Conservation (phyloP, 441 rosid species). For the Corymbia citriodora region DNA sequence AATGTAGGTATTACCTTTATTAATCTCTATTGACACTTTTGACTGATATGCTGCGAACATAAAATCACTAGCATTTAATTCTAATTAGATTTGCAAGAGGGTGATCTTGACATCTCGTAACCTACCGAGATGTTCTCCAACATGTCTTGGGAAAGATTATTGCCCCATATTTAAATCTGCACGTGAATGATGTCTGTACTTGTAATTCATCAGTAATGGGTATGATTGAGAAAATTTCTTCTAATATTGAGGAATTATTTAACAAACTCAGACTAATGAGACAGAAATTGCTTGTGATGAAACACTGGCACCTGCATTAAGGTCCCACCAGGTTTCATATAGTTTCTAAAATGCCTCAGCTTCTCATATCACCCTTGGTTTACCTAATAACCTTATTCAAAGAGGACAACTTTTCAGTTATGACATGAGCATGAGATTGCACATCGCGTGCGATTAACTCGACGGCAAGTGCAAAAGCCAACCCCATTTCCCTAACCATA, state of each 20-base stretch:
- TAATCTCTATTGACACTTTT: background rate
- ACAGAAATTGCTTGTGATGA: background rate
- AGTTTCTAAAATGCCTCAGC: background rate
- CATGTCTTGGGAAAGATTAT: background rate
- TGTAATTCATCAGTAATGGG: background rate
- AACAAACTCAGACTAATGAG: background rate
- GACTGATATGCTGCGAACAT: background rate
- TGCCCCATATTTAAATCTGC: background rate
- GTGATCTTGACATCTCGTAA: background rate
- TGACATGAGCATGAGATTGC: background rate
- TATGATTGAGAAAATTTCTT: background rate
- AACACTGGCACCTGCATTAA: background rate
- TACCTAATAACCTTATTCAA: background rate
- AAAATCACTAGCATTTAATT: background rate
- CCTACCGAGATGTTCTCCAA: background rate
- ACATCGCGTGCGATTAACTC: background rate
- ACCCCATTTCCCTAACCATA: background rate
- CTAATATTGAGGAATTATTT: accelerated
- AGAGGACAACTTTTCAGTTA: background rate
- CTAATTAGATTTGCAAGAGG: background rate
- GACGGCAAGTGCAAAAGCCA: background rate
- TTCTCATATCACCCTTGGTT: background rate
- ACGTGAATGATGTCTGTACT: background rate
- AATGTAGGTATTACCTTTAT: background rate
- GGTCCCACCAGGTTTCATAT: background rate